Percentiles rank a stretch among this genome's conserved stretches.
Conservation (phyloP, 2,329 filamentous ascomycete species). For the Aureobasidium sp. region DNA sequence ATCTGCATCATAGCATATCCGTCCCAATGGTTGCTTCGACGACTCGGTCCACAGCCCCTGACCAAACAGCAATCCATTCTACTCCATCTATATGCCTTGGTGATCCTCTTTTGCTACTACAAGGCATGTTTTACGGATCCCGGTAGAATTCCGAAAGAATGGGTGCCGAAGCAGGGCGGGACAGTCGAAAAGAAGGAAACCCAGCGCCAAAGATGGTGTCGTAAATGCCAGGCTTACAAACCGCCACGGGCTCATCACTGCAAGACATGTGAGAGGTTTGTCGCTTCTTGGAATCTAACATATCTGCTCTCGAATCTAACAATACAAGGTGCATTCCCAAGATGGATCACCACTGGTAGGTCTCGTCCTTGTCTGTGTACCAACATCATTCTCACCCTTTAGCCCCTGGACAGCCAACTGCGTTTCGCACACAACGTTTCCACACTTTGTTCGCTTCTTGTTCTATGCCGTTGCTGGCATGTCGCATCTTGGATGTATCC, state of each 20-base stretch:
- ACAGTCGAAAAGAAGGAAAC: neutral
- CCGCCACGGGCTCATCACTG: constrained; percentile 77
- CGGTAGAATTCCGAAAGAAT: constrained; percentile 45
- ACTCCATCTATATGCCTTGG: constrained; percentile 60
- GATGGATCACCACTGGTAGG: constrained; percentile 85
- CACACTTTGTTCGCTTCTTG: constrained; percentile 75
- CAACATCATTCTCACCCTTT: neutral
- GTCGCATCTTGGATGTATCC: constrained; percentile 52
- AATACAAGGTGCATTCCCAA: constrained; percentile 52
- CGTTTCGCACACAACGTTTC: constrained; percentile 73
- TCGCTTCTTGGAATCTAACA: neutral
- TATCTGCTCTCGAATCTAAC: neutral
- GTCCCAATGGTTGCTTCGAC: constrained; percentile 63
- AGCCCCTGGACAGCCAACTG: constrained; percentile 50
- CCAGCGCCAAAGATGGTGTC: constrained; percentile 56
- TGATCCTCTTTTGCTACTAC: constrained; percentile 65
- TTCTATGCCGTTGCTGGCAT: constrained; percentile 61
- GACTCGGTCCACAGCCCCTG: constrained; percentile 52
- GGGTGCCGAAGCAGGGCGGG: constrained; percentile 23
- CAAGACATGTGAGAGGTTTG: constrained; percentile 59
- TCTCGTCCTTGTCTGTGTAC: constrained; percentile 48
- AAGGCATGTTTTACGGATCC: constrained; percentile 54
- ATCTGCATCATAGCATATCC: constrained; percentile 65
- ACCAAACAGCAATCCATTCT: constrained; percentile 49
- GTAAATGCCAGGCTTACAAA: constrained; percentile 67